Base-by-base conservation (phyloP, 2,329 filamentous ascomycete species). In the Cercospora janseana region DNA sequence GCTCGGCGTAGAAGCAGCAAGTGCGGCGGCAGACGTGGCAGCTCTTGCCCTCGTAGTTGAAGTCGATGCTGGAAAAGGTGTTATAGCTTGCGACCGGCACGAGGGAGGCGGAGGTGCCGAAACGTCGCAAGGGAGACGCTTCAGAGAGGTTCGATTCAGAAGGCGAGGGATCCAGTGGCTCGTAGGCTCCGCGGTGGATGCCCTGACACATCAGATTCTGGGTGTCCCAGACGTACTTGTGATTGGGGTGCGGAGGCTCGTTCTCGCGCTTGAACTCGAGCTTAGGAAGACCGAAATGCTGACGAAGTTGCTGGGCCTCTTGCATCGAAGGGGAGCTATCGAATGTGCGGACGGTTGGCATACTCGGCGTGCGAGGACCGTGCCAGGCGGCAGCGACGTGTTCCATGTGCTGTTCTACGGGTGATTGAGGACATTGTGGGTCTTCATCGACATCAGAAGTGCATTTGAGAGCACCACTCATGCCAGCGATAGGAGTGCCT, bases 131-230 rank as follows among this genome's bases (percentile, higher is more conserved):
- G 21, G 51, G 51, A 10, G 35, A 41, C 9, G 35, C 24, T 15
- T 18, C 15, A 18, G 35, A 35, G 21, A 38, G 26, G 16, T 34
- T 35, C 7, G 38, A 48, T 26, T 31, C 29, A 13, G 38, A 38
- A 10, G 51, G 41, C 21, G 40, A 26, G 32, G 38, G 42, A n/a
- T 43, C 35, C 24, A 29, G 26, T 18, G 45, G 38, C 26, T 34
- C 35, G 21, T 47, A 47, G 18, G 34, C 43, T 6, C 31, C 18
- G 23, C 16, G 24, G 15, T 55, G 53, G 18, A 50, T 37, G 20
- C 37, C 54, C 20, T 38, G 34, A 40, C 54, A 56, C 46, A 54
- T 56, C 16, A 56, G 15, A 29, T 54, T 54, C 27, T 47, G 45
- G 2, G 50, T 51, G 16, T 53, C 37, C 54, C 54, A 56, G 4